These are phyloP conservation scores for Geotrichum europaeum DNA, from an alignment of 1,139 yeast species.

Conservation along the genomic window DNA sequence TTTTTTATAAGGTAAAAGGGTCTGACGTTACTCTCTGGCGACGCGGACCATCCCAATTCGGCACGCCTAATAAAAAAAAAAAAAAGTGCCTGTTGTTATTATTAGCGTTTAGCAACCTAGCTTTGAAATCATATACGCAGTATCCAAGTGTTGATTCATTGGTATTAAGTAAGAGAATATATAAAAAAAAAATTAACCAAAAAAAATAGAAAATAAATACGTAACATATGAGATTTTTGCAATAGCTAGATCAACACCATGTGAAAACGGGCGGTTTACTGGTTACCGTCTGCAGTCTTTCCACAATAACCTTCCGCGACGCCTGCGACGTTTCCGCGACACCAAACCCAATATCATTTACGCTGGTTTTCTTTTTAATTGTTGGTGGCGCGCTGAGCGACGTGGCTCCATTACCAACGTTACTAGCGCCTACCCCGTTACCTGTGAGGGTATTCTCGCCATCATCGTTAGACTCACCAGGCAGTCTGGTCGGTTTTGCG, in stretches of 20 bases:
- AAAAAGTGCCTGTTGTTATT: not conserved
- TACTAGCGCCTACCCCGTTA: not conserved
- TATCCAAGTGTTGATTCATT: not conserved
- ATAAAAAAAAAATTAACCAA: not conserved
- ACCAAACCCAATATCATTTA: conserved; percentile 28
- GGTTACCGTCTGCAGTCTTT: conserved; percentile 52
- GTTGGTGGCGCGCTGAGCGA: conserved; percentile 3
- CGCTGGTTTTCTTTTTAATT: conserved; percentile 6
- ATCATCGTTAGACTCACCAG: not conserved
- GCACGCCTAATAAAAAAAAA: not conserved
- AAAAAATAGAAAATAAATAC: not conserved
- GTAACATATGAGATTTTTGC: not conserved
- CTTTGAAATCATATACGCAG: too few relatives aligned
- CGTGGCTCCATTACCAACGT: conserved; percentile 5
- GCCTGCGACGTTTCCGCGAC: conserved; percentile 30
- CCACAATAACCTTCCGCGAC: conserved; percentile 47
- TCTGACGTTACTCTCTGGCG: not conserved
- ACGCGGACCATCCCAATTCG: not conserved
- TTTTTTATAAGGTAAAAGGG: not conserved
- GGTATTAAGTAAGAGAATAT: not conserved
- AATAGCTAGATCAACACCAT: conserved; percentile 48
- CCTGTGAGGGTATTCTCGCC: conserved; percentile 14
- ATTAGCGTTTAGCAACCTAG: not conserved
- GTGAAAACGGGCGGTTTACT: conserved; percentile 62
- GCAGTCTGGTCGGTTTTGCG: not conserved